Evolutionary conservation across 1,284 basidiomycete species (phyloP).

Genomic region (Pseudozyma pruni): DNA sequence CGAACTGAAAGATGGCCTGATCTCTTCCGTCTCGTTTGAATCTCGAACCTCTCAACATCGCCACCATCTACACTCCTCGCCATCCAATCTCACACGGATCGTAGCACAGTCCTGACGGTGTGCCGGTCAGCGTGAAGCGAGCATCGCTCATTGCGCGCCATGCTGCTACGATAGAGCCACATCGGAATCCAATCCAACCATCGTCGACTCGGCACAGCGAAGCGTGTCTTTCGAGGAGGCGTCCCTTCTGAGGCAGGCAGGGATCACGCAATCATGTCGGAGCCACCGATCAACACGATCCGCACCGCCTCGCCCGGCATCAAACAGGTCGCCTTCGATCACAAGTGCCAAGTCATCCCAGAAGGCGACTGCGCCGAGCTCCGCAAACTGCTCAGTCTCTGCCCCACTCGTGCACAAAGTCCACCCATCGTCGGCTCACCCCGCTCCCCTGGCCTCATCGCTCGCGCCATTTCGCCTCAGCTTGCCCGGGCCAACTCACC

Average conservation of each 20-base stretch:
- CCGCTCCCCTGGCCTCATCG: conserved; percentile 13
- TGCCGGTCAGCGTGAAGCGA: no score
- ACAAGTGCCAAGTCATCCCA: conserved; percentile 45
- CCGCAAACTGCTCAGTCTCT: conserved; percentile 37
- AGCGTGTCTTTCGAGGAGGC: no score
- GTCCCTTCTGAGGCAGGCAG: no score
- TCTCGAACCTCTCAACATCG: no score
- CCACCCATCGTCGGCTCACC: conserved; percentile 21
- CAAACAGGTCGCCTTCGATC: conserved; percentile 39
- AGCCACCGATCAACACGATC: background rate
- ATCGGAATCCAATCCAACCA: background rate
- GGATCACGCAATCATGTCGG: no score
- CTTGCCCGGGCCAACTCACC: conserved; percentile 28
- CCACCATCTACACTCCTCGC: no score
- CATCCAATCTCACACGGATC: no score
- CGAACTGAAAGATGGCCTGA: no score
- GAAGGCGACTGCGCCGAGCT: conserved; percentile 39
- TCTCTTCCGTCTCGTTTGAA: no score
- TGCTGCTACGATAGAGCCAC: background rate
- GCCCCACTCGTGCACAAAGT: conserved; percentile 28
- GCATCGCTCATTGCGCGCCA: no score
- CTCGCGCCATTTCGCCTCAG: conserved; percentile 35
- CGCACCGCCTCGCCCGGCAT: conserved; percentile 18
- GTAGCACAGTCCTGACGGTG: no score
- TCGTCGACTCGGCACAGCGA: no score